Percentiles rank a stretch among this genome's conserved stretches.
These are phyloP conservation scores for Heliosperma pusillum DNA, from an alignment of 148 eudicot species.

Conservation along the genomic window DNA sequence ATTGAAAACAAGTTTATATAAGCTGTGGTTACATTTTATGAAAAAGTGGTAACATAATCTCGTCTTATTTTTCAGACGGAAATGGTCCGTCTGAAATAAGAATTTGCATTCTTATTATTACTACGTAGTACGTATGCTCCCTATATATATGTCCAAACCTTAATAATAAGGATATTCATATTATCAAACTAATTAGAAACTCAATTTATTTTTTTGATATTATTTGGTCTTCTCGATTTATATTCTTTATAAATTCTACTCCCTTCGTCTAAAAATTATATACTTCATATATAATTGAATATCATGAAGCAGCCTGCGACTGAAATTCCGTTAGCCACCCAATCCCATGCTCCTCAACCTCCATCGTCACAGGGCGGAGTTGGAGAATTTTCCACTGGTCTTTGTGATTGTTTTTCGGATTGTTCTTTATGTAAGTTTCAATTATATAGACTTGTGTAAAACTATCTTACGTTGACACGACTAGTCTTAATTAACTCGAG, in stretches of 20 bases:
- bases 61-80: no score
- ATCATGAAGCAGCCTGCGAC: conserved; percentile 12
- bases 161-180: neutral
- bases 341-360: conserved; percentile 3
- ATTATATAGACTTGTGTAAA: neutral
- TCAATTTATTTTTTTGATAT: neutral
- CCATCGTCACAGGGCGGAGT: neutral
- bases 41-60: no score
- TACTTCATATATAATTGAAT: neutral
- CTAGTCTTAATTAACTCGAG: neutral
- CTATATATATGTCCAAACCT: neutral
- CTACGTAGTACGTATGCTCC: no score
- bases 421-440: conserved; percentile 21
- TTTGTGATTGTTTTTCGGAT: conserved; percentile 31
- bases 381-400: conserved; percentile 22
- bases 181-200: neutral
- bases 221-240: neutral
- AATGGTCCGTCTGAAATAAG: no score
- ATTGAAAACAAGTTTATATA: no score
- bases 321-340: conserved; percentile 10
- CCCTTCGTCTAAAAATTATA: neutral
- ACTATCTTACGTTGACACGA: no score
- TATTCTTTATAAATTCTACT: neutral
- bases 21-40: no score
- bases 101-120: no score